phyloP scores from a whole-genome alignment of 2,329 filamentous ascomycete species.

The Zymoseptoria pseudotritici region DNA sequence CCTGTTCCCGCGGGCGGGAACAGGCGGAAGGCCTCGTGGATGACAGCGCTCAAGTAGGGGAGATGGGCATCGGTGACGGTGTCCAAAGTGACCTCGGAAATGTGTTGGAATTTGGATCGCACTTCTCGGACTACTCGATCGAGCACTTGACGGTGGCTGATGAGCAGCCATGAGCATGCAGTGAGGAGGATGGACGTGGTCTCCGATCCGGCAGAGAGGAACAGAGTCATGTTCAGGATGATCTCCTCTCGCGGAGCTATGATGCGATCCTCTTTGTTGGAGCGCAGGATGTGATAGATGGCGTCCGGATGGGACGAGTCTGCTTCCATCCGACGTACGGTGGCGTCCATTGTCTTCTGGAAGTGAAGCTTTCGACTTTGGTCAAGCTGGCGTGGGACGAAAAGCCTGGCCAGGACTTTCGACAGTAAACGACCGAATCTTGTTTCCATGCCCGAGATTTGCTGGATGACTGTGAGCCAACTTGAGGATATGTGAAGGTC shows the following conservation, averaged over 20 bases:
- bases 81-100: conserved; percentile 1
- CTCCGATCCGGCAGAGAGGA: conserved; percentile 4
- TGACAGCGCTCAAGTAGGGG: not conserved
- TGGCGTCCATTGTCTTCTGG: too few species aligned
- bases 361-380: too few species aligned
- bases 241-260: conserved; percentile 3
- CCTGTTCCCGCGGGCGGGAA: not conserved
- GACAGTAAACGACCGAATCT: too few species aligned
- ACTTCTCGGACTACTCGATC: conserved; percentile 1
- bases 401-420: too few species aligned
- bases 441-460: too few species aligned
- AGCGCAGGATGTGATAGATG: conserved; percentile 1
- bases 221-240: conserved; percentile 8
- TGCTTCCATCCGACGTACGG: too few species aligned
- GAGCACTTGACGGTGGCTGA: not conserved
- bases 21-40: too few species aligned
- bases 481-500: too few species aligned
- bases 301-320: not conserved
- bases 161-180: too few species aligned
- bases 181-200: conserved; percentile 4
- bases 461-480: too few species aligned
- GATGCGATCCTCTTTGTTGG: conserved; percentile 3
- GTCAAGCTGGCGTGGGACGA: too few species aligned
- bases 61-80: conserved; percentile 2
- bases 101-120: not conserved